Percentiles rank a stretch among this genome's conserved stretches.
These are phyloP conservation scores for Nicotiana paniculata DNA, from an alignment of 257 asterid genomes.

Conservation along the genomic window DNA sequence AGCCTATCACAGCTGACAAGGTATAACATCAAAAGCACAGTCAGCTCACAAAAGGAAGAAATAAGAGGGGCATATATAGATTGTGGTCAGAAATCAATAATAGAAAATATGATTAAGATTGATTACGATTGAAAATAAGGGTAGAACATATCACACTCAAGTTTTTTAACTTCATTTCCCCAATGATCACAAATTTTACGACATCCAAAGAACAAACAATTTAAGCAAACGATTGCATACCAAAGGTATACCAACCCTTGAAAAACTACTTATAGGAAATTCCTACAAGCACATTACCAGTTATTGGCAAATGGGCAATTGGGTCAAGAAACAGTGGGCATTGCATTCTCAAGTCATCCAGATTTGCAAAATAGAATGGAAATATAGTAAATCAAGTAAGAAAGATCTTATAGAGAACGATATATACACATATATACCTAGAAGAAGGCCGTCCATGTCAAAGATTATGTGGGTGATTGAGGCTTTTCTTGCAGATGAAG, in stretches of 20 bases:
- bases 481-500: constrained; percentile 27
- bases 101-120: no score
- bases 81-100: no score
- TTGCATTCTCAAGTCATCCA: not conserved
- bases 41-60: not conserved
- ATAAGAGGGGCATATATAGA: no score
- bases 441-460: constrained; percentile 95
- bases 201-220: not conserved
- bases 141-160: not conserved
- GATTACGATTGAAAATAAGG: not conserved
- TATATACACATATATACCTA: constrained; percentile 34
- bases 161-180: not conserved
- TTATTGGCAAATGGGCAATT: not conserved
- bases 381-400: not conserved
- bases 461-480: constrained; percentile 77
- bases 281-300: not conserved
- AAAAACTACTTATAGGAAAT: not conserved
- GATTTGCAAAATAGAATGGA: not conserved
- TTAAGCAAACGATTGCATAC: not conserved
- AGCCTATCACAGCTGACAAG: not conserved
- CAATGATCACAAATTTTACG: not conserved
- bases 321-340: not conserved
- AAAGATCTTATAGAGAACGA: not conserved
- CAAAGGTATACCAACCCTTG: not conserved
- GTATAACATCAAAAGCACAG: not conserved